phyloP scores from a whole-genome alignment of 495 filamentous ascomycete genomes.

The Saxophila tyrrhenica region DNA sequence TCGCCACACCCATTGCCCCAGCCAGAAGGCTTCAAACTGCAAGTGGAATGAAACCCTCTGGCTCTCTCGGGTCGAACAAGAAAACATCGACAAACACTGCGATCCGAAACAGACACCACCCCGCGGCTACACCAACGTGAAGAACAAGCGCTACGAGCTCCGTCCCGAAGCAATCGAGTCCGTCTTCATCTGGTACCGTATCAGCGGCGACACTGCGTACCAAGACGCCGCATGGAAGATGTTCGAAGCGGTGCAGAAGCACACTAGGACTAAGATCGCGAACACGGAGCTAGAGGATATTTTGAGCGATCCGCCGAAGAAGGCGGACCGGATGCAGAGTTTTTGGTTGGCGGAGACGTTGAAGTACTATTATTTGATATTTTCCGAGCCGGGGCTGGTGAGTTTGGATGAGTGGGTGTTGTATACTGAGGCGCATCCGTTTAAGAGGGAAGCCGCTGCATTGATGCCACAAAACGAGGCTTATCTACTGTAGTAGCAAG shows the following conservation, averaged over 20 bases:
- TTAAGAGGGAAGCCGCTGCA: no score
- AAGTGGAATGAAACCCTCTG: slow-evolving; percentile 44
- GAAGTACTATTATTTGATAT: slow-evolving; percentile 45
- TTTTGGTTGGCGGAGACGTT: slow-evolving; percentile 41
- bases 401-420: slow-evolving; percentile 46
- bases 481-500: no score
- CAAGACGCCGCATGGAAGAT: slow-evolving; percentile 66
- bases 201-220: slow-evolving; percentile 54
- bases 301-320: slow-evolving; percentile 5
- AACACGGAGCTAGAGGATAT: slow-evolving; percentile 28
- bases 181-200: slow-evolving; percentile 62
- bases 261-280: slow-evolving; percentile 25
- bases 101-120: slow-evolving; percentile 18
- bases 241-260: slow-evolving; percentile 47
- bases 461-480: no score
- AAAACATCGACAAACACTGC: slow-evolving; percentile 23
- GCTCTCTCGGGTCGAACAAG: slow-evolving; percentile 30
- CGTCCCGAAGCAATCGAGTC: slow-evolving; percentile 40
- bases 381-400: slow-evolving; percentile 36
- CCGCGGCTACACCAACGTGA: slow-evolving; percentile 14
- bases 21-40: slow-evolving; percentile 35
- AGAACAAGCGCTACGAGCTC: slow-evolving; percentile 48
- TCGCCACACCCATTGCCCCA: slow-evolving; percentile 39
- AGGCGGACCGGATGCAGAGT: slow-evolving; percentile 32
- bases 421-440: slow-evolving; percentile 44